Evolutionary conservation across 768 basidiomycete genomes (phyloP), one percentile per base, ranked within the genome.

Genomic region (Kwoniella bestiolae): DNA sequence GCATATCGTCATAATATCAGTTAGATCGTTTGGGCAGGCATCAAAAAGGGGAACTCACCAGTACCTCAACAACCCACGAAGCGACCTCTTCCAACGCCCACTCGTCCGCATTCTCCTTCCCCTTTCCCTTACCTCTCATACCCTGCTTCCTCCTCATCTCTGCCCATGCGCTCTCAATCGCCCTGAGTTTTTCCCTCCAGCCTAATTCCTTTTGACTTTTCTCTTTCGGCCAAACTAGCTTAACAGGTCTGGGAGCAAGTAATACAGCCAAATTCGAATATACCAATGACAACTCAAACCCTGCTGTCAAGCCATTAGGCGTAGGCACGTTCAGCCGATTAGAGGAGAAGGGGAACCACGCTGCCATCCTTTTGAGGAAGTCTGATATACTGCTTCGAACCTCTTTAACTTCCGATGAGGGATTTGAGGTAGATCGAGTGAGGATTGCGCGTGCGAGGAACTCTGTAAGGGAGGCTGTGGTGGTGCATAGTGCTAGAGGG

Each of bases 301-400:
- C 65, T 7, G 63, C 63, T 5, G 71, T 32, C 28, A 79, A 16
- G 6, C 67, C 69, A 3, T 52, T 28, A 4, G 67, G 62, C 14
- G 70, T 41, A 14, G 63, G 26, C n/a, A 56, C 29, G 18, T 46
- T 44, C 2, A 65, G 35, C 5, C 51, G 8, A 2, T 68, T 45
- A 11, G 63, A 25, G 3, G 46, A 52, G 79, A 92, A 93, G 1
- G 94, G 94, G 77, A 98, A 96, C 80, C 93, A 92, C 3, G 88
- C 84, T 5, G 87, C 80, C 85, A 95, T 89, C 74, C 92, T 88
- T 11, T 85, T 84, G 0, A 96, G 83, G 18, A 96, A 69, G 32
- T 70, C 73, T 0, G 70, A 65, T 0, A 79, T 73, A 18, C 67
- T 31, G 21, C 60, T 55, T 44, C 72, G 68, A 28, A 76, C 70